A percentile compares a stretch with the other conserved stretches of the same genome.
Evolutionary conservation across 306 rosid genomes (phyloP).

Genomic region (Quercus bicolor): DNA sequence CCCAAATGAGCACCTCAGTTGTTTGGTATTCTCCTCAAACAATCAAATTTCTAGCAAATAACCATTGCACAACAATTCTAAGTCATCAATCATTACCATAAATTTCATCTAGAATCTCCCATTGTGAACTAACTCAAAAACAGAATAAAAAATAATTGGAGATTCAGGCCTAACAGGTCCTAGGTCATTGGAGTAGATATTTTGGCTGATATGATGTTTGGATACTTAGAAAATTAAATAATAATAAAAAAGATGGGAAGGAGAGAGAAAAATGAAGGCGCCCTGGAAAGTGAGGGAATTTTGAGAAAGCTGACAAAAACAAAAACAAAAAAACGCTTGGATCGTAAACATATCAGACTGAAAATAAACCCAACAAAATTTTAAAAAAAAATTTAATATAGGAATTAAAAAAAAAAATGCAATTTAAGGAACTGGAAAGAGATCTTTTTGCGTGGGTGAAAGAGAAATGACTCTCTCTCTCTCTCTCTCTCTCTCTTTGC

Average conservation of each 20-base stretch:
- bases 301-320: constrained; percentile 34
- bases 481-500: background rate
- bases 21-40: too few species aligned
- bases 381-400: background rate
- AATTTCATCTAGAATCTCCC: too few species aligned
- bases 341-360: background rate
- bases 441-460: constrained; percentile 22
- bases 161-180: too few species aligned
- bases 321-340: background rate
- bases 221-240: constrained; percentile 24
- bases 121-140: too few species aligned
- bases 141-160: too few species aligned
- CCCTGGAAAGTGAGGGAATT: constrained; percentile 26
- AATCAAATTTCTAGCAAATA: too few species aligned
- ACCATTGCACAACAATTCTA: too few species aligned
- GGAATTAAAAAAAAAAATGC: constrained; percentile 14
- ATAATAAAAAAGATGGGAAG: background rate
- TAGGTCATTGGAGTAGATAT: background rate
- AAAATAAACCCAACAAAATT: background rate
- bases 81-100: too few species aligned
- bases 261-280: too few species aligned
- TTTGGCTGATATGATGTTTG: constrained; percentile 49
- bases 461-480: constrained; percentile 17
- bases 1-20: too few species aligned
- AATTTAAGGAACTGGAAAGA: constrained; percentile 31